Evolutionary conservation across 306 rosid species (phyloP), one percentile per base, ranked within the genome.

Genomic region (Datisca glomerata): DNA sequence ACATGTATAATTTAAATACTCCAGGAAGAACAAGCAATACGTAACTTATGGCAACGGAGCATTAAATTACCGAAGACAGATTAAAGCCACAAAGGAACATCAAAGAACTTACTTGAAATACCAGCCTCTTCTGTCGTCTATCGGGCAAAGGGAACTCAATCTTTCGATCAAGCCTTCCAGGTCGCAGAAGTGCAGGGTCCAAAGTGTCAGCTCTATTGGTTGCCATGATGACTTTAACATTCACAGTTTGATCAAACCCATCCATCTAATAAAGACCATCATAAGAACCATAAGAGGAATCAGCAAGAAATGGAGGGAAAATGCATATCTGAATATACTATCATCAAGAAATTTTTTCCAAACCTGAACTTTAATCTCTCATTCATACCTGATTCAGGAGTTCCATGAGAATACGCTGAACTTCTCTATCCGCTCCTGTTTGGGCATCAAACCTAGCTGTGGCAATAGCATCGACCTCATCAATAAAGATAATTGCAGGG

Each of bases 361-460:
- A 51, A 7, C 22, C n/a, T 45, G 5, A 37, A n/a, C n/a, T n/a
- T n/a, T n/a, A n/a, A n/a, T n/a, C n/a, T n/a, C n/a, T n/a, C n/a
- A 3, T 18, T 1, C 4, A 2, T 64, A 91, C 98, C 87, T 91
- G 98, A 73, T 91, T 91, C 50, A 91, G 67, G 54, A 91, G 96
- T 59, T 91, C 98, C 98, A 91, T 91, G 25, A 91, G 98, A 38
- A 91, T 91, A 51, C 98, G 96, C 63, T 91, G 98, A 48, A 91
- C 98, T 84, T 91, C 98, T 78, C 98, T 73, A 28, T 91, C 98
- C 45, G 96, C 98, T 43, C 96, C 98, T 45, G 98, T 91, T 75
- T 91, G 98, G 41, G 98, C 98, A 73, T 91, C 98, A 75, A 91
- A 91, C 43, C 98, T 70, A 18, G 98, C 98, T 21, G 98, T 91